Evolutionary conservation across 1,139 yeast genomes (phyloP).

Genomic region (Taphrina communis): DNA sequence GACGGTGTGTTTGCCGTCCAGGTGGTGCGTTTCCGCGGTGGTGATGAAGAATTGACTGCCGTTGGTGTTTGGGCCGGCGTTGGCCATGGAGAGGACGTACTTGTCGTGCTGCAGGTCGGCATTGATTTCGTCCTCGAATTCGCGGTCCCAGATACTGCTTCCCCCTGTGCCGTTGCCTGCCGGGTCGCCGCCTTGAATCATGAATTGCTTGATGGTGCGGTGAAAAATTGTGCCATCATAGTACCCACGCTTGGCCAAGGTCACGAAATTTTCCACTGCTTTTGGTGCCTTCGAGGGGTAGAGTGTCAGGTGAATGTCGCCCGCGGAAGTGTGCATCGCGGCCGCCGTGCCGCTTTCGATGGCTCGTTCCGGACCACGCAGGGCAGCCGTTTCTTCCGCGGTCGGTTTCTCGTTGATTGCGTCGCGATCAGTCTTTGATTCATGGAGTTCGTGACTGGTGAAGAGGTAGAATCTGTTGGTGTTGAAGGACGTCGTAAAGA

Average conservation of each 20-base stretch:
- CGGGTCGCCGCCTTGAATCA: conserved; percentile 64
- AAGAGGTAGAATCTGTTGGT: conserved; percentile 53
- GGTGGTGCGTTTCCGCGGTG: conserved; percentile 56
- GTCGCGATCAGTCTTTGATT: conserved; percentile 46
- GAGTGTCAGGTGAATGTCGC: conserved; percentile 57
- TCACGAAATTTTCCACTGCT: conserved; percentile 58
- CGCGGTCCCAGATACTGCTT: conserved; percentile 55
- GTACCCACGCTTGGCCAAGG: conserved; percentile 54
- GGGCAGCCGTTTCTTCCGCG: conserved; percentile 45
- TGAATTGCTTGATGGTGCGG: conserved; percentile 58
- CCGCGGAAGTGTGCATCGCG: conserved; percentile 57
- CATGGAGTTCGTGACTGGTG: conserved; percentile 47
- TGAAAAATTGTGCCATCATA: conserved; percentile 58
- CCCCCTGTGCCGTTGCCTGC: conserved; percentile 61
- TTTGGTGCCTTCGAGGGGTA: conserved; percentile 55
- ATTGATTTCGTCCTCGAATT: conserved; percentile 57
- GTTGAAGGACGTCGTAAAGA: conserved; percentile 53
- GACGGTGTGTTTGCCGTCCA: conserved; percentile 64
- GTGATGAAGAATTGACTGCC: conserved; percentile 70
- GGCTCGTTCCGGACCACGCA: conserved; percentile 39
- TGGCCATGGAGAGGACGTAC: conserved; percentile 64
- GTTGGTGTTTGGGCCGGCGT: conserved; percentile 66
- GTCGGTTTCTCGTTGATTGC: conserved; percentile 48
- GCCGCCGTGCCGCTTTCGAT: conserved; percentile 44
- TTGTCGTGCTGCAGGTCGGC: conserved; percentile 54